These are phyloP conservation scores for Amanita phalloides DNA, from an alignment of 768 basidiomycete species.

Conservation along the genomic window DNA sequence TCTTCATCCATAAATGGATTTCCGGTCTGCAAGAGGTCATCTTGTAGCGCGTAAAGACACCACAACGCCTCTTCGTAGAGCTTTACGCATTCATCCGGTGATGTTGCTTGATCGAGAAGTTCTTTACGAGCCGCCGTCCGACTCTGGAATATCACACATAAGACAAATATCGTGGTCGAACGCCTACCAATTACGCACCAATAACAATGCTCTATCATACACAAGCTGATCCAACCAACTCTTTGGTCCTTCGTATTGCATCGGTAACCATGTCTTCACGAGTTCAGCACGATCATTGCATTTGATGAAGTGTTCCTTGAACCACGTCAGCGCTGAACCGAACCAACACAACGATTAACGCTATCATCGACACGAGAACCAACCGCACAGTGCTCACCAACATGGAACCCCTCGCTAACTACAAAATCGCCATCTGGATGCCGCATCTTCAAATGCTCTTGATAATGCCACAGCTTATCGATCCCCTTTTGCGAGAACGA, in stretches of 20 bases:
- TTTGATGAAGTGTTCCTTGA: slow-evolving; percentile 88
- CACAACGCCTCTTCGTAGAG: slow-evolving; percentile 92
- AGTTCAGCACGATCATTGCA: slow-evolving; percentile 86
- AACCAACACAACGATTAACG: background rate
- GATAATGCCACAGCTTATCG: slow-evolving; percentile 64
- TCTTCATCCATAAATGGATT: slow-evolving; percentile 85
- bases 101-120: slow-evolving; percentile 65
- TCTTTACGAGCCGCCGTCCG: slow-evolving; percentile 90
- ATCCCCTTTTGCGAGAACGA: slow-evolving; percentile 91
- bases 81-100: slow-evolving; percentile 80
- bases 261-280: slow-evolving; percentile 81
- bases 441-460: slow-evolving; percentile 76
- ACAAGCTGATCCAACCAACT: slow-evolving; percentile 85
- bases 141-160: slow-evolving; percentile 40
- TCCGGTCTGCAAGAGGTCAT: slow-evolving; percentile 71
- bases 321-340: slow-evolving; percentile 69
- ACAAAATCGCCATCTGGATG: slow-evolving; percentile 66
- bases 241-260: slow-evolving; percentile 72
- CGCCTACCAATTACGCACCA: slow-evolving; percentile 40
- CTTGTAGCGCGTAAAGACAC: slow-evolving; percentile 88
- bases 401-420: slow-evolving; percentile 72
- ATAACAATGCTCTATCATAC: slow-evolving; percentile 81
- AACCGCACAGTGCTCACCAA: slow-evolving; percentile 33
- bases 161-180: background rate
- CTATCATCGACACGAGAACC: background rate